Base-by-base conservation (phyloP, 768 basidiomycete species). In the Tricholoma sp. region DNA sequence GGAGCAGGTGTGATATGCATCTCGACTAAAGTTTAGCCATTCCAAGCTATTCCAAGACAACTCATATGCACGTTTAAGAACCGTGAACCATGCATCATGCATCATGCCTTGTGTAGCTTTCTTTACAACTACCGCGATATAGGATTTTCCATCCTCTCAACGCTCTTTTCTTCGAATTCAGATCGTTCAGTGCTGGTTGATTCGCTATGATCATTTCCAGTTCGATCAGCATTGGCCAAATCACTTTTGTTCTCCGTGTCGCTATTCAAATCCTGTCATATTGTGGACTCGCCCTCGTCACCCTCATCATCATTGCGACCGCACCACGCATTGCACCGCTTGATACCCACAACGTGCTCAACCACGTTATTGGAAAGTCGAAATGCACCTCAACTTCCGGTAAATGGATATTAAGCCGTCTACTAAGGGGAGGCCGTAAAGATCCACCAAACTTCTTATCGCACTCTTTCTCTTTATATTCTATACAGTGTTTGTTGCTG, bases 211-310 rank as follows among this genome's bases (percentile, higher is more conserved):
- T 61, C 52, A 24, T 61, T 24, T 59, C 56, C 24, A 31, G 50
- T 11, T 49, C 49, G 6, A 24, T 62, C 19, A 66, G 62, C 12
- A 57, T 63, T 14, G 64, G 67, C 24, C 64, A 66, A 54, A 55
- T 68, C 35, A 66, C 67, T 2, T 68, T 68, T 39, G 56, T 65
- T 49, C 52, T 68, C 22, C 64, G 67, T 51, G 64, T 64, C 14
- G 57, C 59, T 24, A 64, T 68, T 49, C 67, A 68, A 52, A 64
- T 65, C 24, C 59, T 68, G 11, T 39, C 64, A 3, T 65, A 63
- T 51, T 57, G 55, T 4, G 64, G 65, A 4, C 45, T 63, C 11
- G 58, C 63, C 18, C 53, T 68, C 29, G 41, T 68, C 16, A 56
- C 61, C 21, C 56, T 58, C 35, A 55, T 68, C 14, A 57, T 68